Evolutionary conservation across 345 rosid genomes (phyloP), one percentile per base, ranked within the genome.

Genomic region (Rhodomyrtus tomentosa): DNA sequence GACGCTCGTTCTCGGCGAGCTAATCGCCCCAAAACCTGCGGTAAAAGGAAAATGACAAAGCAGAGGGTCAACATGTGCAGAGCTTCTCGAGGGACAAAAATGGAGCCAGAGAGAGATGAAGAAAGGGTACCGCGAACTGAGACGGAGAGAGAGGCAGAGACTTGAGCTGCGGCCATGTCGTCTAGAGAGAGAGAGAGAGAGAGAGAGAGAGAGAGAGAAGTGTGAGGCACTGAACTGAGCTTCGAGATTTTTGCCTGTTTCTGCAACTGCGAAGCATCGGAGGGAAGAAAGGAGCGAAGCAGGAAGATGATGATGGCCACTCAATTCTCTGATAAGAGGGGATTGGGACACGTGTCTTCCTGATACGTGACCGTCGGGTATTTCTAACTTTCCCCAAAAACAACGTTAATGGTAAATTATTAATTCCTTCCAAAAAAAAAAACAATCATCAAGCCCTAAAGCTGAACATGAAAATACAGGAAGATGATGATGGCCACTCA

Each of bases 151-250:
- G 92, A 89, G 59, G 95, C 90, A 25, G 93, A 91, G 87, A 90
- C 86, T 83, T 93, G 98, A 90, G 94, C 90, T 76, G 86, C 89
- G n/a, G 94, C 94, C 96, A 93, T 91, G 45, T 68, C 76, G 18
- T 11, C n/a, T n/a, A n/a, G n/a, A n/a, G n/a, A n/a, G n/a, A n/a
- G n/a, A n/a, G n/a, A n/a, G n/a, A n/a, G n/a, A 29, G 3, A 32
- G 10, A 59, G 40, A 62, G 20, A 58, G 72, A 59, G 21, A 29
- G 38, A 56, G 62, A 58, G 72, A 58, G 72, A 29, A 24, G 10
- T 20, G 24, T 68, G 76, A 18, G 76, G 76, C 45, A 20, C 3
- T 13, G 45, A 18, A 22, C 13, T 1, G 76, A 68, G 76, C 76
- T 68, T 36, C 45, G 76, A 68, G 76, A 68, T 0, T 10, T 59